A percentile compares a stretch with the other conserved stretches of the same genome.
phyloP scores from a whole-genome alignment of 1,139 yeast species.

The Suhomyces anneliseae region DNA sequence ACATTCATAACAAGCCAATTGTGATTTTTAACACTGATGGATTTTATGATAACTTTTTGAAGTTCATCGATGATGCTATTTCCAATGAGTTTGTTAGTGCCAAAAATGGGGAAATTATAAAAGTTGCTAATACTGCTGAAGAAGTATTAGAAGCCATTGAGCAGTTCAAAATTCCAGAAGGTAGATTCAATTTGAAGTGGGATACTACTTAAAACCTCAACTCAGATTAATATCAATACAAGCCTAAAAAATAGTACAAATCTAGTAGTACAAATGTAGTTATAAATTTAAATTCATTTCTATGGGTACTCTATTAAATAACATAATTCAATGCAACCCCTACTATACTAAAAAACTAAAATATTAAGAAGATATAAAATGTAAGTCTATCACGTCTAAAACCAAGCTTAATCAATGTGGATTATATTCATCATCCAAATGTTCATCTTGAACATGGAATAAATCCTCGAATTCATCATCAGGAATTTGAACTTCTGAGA shows the following conservation, averaged over 20 bases:
- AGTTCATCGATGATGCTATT: constrained; percentile 57
- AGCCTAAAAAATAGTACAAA: neutral
- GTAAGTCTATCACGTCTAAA: neutral
- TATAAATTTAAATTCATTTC: neutral
- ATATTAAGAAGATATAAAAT: neutral
- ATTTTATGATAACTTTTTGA: constrained; percentile 69
- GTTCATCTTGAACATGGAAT: constrained; percentile 50
- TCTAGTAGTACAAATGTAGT: neutral
- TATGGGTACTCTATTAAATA: neutral
- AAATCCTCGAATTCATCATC: constrained; percentile 52
- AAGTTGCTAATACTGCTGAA: constrained; percentile 65
- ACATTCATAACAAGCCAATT: constrained; percentile 80
- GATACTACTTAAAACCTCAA: constrained; percentile 13
- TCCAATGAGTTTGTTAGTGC: constrained; percentile 66
- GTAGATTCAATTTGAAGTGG: constrained; percentile 78
- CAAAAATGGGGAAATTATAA: constrained; percentile 66
- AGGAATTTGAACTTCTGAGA: constrained; percentile 56
- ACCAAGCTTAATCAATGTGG: constrained; percentile 15
- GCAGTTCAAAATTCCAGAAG: constrained; percentile 66
- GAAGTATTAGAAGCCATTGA: constrained; percentile 65
- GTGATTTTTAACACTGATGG: constrained; percentile 78
- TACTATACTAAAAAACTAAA: neutral
- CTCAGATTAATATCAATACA: too few species aligned
- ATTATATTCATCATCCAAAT: constrained; percentile 26
- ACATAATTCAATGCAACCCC: neutral